Conservation (phyloP, 495 filamentous ascomycete species). For the Daldinia grandis region DNA sequence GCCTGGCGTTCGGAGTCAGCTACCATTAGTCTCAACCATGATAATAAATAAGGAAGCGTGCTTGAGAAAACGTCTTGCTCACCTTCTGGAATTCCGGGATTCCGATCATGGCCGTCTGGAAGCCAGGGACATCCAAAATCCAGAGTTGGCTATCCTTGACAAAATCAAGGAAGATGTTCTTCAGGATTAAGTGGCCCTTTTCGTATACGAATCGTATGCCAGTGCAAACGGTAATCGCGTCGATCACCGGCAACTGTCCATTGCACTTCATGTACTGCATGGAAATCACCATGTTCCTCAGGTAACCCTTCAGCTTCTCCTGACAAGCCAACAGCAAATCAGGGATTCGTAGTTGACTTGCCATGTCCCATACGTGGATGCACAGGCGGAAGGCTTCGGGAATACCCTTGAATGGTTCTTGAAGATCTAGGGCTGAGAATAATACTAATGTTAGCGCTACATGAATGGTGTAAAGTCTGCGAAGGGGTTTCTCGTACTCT, state of each 20-base stretch:
- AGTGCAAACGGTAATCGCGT: not conserved
- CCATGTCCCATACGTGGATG: not conserved
- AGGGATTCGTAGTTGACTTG: not conserved
- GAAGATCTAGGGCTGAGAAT: not conserved
- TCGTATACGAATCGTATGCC: not conserved
- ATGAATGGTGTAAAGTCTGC: not conserved
- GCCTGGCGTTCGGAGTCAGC: not conserved
- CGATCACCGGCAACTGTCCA: not conserved
- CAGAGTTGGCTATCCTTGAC: conserved; percentile 5
- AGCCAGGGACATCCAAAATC: not conserved
- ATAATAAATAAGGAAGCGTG: not conserved
- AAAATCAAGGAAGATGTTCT: not conserved
- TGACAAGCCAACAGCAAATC: not conserved
- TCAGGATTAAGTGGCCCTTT: not conserved
- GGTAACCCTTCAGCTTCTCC: not conserved
- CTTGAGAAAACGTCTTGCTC: not conserved
- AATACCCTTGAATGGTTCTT: not conserved
- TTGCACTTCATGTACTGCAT: not conserved
- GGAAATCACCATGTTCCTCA: not conserved
- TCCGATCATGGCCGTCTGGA: not conserved
- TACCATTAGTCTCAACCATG: not conserved
- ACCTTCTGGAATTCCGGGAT: not conserved
- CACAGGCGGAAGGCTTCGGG: fast-evolving
- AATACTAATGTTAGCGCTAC: not conserved
- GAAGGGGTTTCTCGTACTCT: not conserved